A percentile compares a stretch with the other conserved stretches of the same genome.
These are phyloP conservation scores for Aspergillus sparsus DNA, from an alignment of 495 filamentous ascomycete species.

Conservation along the genomic window DNA sequence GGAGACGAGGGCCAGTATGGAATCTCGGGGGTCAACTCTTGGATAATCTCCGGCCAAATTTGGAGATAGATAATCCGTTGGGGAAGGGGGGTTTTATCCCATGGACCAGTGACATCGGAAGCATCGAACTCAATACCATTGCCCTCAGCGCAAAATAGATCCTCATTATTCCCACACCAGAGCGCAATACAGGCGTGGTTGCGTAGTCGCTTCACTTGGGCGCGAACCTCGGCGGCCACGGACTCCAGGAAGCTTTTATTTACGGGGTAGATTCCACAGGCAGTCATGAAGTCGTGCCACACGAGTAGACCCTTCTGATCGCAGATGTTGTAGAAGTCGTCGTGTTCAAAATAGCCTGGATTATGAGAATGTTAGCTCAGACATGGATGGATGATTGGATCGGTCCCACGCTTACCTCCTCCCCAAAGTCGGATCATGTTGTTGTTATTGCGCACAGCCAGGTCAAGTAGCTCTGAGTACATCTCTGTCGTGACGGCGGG, in stretches of 20 bases:
- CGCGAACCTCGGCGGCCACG: constrained; percentile 1
- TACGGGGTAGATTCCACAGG: constrained; percentile 4
- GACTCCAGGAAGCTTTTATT: constrained; percentile 1
- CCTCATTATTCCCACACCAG: constrained; percentile 11
- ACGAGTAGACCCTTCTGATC: constrained; percentile 6
- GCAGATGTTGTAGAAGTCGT: constrained; percentile 7
- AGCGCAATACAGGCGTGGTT: constrained; percentile 2
- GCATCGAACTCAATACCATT: constrained; percentile 2
- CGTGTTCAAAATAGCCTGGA: constrained; percentile 7
- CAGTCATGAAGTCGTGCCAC: constrained; percentile 11
- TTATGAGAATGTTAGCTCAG: too few relatives aligned
- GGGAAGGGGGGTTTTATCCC: neutral
- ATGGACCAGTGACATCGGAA: constrained; percentile 2
- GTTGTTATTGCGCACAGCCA: constrained; percentile 5
- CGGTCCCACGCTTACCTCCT: neutral
- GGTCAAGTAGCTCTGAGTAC: neutral
- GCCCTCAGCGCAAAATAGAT: neutral
- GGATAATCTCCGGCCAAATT: constrained; percentile 9
- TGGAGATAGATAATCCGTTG: constrained; percentile 5
- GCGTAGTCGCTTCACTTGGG: constrained; percentile 4
- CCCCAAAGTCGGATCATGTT: constrained; percentile 13
- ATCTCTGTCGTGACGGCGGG: constrained; percentile 1
- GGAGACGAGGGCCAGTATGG: constrained; percentile 5
- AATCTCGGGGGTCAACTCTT: constrained; percentile 1
- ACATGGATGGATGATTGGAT: too few relatives aligned